Base-by-base conservation (phyloP, 2,329 filamentous ascomycete species). In the Aspergillus carbonarius region DNA sequence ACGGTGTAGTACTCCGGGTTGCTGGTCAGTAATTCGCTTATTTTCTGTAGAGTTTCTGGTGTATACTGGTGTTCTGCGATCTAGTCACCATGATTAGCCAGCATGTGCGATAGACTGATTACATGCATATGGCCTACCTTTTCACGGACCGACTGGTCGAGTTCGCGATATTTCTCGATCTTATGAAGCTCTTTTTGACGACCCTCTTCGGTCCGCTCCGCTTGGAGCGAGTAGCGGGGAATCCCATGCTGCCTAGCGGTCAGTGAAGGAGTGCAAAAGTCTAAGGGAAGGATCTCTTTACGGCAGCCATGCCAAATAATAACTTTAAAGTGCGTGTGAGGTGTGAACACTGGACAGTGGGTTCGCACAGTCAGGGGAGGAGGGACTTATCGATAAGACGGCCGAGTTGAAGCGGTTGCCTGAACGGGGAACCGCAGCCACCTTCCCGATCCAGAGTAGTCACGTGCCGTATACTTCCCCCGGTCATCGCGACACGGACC, bases 81-180 rank as follows among this genome's bases (percentile, higher is more conserved):
- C 78, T 81, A 58, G 44, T 52, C 37, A 20, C 40, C 20, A 49
- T 17, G 34, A 42, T 60, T 52, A 60, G 57, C 52, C 20, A 20
- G 39, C 15, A 34, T n/a, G n/a, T 34, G 47, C 7, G 17, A 50
- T 27, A 30, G 32, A 3, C 12, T 37, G 13, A 30, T 37, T 47
- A 17, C 23, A 34, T 54, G 15, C 35, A 37, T 17, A 8, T 17
- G 23, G 27, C 68, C 30, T 70, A 91, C 89, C 78, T 88, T 87
- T n/a, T 79, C 70, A 55, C 86, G 85, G 37, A 96, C 85, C 55
- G 85, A 77, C 54, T 83, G 79, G 63, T 93, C 90, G 44, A 96
- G 80, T 10, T 83, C 78, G 65, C 85, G 87, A 76, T 96, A 96
- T 63, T 87, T 84, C 58, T 82, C 78, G 69, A 97, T 96, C 74